Conservation (phyloP, 495 filamentous ascomycete species). For the Aspergillus bertholletiae region DNA sequence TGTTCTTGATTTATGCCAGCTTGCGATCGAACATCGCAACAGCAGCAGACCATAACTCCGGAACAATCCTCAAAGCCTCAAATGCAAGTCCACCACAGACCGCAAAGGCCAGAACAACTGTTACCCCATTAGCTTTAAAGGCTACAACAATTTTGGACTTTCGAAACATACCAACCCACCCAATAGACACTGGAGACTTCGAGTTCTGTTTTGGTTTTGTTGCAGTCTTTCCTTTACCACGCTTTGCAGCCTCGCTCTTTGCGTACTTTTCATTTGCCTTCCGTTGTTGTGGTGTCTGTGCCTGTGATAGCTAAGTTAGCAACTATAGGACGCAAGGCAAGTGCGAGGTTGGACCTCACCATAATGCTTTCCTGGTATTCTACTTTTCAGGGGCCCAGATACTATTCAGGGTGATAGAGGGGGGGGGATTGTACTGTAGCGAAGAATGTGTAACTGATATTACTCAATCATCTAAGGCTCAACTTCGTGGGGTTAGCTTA, state of each 20-base stretch:
- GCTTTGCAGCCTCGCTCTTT: slow-evolving; percentile 72
- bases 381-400: background rate
- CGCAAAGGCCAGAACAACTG: slow-evolving; percentile 76
- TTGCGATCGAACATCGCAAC: slow-evolving; percentile 18
- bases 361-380: background rate
- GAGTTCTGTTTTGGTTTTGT: slow-evolving; percentile 63
- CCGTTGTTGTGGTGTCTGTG: slow-evolving; percentile 92
- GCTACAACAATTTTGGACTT: background rate
- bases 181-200: slow-evolving; percentile 74
- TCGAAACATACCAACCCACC: slow-evolving; percentile 73
- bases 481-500: too few species aligned
- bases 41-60: slow-evolving; percentile 38
- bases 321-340: background rate
- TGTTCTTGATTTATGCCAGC: background rate
- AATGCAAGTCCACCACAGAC: slow-evolving; percentile 82
- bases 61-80: slow-evolving; percentile 77
- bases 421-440: background rate
- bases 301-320: slow-evolving; percentile 45
- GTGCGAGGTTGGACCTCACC: background rate
- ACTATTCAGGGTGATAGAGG: too few species aligned
- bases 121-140: slow-evolving; percentile 3
- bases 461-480: background rate
- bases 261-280: slow-evolving; percentile 82
- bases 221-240: slow-evolving; percentile 72
- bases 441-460: background rate